These are phyloP conservation scores for Pseudozyma sp. DNA, from an alignment of 1,284 basidiomycete species.

Conservation along the genomic window DNA sequence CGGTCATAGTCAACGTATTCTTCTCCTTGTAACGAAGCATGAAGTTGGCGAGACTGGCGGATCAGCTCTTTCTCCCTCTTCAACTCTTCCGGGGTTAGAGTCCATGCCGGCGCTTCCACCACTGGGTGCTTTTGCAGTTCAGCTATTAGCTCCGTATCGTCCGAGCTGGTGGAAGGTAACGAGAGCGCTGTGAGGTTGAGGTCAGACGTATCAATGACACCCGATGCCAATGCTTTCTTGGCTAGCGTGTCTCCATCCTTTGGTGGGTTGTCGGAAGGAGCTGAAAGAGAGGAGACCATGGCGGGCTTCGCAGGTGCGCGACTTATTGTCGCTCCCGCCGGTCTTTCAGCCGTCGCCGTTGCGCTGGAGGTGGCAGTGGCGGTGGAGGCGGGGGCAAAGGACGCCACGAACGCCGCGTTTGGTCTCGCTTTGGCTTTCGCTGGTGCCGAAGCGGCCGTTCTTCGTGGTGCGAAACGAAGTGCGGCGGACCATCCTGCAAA, in stretches of 20 bases:
- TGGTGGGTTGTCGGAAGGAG: no score
- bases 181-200: constrained; percentile 30
- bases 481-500: constrained; percentile 57
- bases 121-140: constrained; percentile 23
- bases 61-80: constrained; percentile 35
- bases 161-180: constrained; percentile 17
- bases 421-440: constrained; percentile 34
- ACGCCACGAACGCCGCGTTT: constrained; percentile 41
- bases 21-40: constrained; percentile 1
- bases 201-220: constrained; percentile 8
- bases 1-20: constrained; percentile 15
- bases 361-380: background rate
- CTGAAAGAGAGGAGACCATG: no score
- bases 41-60: background rate
- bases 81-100: constrained; percentile 27
- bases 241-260: background rate
- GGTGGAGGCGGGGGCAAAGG: constrained; percentile 19
- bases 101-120: constrained; percentile 23
- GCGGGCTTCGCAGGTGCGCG: constrained; percentile 22
- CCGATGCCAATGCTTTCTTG: background rate
- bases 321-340: constrained; percentile 11
- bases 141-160: constrained; percentile 20
- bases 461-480: constrained; percentile 56
- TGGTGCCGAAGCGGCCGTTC: constrained; percentile 13
- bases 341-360: background rate